Evolutionary conservation across 2,329 filamentous ascomycete species (phyloP).

Genomic region (Fusarium euwallaceae): DNA sequence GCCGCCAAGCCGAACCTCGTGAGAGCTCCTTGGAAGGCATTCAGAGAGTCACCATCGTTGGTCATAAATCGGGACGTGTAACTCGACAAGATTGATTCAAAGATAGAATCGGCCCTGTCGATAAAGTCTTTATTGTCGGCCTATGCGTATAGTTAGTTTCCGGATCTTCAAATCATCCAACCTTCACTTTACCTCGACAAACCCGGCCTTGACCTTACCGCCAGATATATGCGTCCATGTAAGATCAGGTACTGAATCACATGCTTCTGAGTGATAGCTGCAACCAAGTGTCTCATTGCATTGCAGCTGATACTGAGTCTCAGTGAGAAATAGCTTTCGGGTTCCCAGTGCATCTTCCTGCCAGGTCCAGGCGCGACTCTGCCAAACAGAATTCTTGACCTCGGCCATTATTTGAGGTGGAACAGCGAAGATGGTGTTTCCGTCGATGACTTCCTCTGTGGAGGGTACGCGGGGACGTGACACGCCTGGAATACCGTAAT

Average conservation of each 20-base stretch:
- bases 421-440: background rate
- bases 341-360: background rate
- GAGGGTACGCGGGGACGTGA: background rate
- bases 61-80: background rate
- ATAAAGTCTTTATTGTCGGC: background rate
- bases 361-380: background rate
- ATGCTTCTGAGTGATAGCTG: background rate
- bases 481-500: background rate
- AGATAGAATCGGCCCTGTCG: background rate
- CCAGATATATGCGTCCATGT: background rate
- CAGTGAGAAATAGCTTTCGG: background rate
- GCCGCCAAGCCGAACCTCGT: background rate
- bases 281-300: background rate
- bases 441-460: background rate
- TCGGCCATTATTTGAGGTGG: background rate
- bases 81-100: background rate
- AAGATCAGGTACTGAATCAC: background rate
- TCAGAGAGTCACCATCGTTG: background rate
- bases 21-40: background rate
- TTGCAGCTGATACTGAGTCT: background rate
- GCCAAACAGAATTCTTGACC: background rate
- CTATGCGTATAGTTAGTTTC: background rate
- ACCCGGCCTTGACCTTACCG: background rate
- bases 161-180: background rate
- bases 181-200: background rate